Base-by-base conservation (phyloP, 352 stramenopile genomes). In the Blastocystis sp. region DNA sequence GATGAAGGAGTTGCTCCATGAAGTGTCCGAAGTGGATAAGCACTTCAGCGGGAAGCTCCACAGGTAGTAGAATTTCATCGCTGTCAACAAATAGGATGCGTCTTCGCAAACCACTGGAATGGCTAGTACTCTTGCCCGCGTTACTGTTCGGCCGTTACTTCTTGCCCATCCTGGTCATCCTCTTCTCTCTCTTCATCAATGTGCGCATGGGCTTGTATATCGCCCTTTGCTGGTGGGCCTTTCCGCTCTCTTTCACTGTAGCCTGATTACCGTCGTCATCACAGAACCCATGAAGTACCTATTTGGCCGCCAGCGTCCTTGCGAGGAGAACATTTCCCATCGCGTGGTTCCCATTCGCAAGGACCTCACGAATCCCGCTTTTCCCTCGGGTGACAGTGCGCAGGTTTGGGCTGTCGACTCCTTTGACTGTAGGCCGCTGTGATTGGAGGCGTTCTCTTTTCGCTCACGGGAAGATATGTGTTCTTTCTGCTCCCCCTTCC, bases 201-300 rank as follows among this genome's bases (percentile, higher is more conserved):
- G 3, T 78, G 62, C 45, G 45, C 21, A 70, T 88, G 14, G 78
- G 78, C 10, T 38, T 77, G 34, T 78, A 88, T 60, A 62, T 88
- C 23, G 66, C 59, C 23, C 62, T 88, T 21, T 88, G 64, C 23
- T 78, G 78, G 78, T 88, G 59, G 11, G 19, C 21, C 9, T 77
- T 77, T 76, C 28, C 1, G 17, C 9, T 56, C 14, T 52, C 17
- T 88, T 23, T 2, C 10, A 66, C 23, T 88, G 11, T 64, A 88
- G 78, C 59, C 1, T 88, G 62, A 38, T 76, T 5, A 88, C 78
- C 2, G 78, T 88, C 21, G 23, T 78, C n/a, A 41, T 88, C 62
- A 88, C 78, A 2, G 78, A 88, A 19, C 62, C 66, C n/a, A 38
- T 88, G 66, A 88, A 88, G 34, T 88, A 88, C 78, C n/a, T 88